Evolutionary conservation across 768 basidiomycete species (phyloP).

Genomic region (Lentinula aciculospora): DNA sequence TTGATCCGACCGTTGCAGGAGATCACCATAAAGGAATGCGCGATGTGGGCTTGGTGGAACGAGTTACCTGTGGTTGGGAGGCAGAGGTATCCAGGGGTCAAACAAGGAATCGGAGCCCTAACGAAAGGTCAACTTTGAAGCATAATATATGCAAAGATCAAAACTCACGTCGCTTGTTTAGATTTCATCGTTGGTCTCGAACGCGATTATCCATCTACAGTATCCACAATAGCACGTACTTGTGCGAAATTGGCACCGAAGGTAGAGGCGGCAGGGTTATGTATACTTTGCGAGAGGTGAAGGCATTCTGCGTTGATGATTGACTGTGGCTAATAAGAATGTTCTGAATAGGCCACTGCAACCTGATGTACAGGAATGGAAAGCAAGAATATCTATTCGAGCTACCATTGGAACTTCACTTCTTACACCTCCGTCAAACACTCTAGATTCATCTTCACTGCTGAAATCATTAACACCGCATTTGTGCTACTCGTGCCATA

Average conservation of each 20-base stretch:
- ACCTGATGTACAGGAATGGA: slow-evolving; percentile 64
- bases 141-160: background rate
- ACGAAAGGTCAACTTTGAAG: slow-evolving; percentile 55
- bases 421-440: slow-evolving; percentile 9
- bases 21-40: slow-evolving; percentile 73
- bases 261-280: slow-evolving; percentile 35
- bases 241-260: slow-evolving; percentile 76
- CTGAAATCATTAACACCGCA: slow-evolving; percentile 23
- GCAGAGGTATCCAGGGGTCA: slow-evolving; percentile 37
- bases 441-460: slow-evolving; percentile 19
- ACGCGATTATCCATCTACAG: slow-evolving; percentile 80
- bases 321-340: background rate
- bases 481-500: slow-evolving; percentile 51
- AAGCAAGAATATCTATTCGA: slow-evolving; percentile 65
- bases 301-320: slow-evolving; percentile 3
- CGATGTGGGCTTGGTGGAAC: slow-evolving; percentile 74
- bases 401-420: too few species aligned
- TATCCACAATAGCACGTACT: slow-evolving; percentile 77
- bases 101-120: slow-evolving; percentile 55
- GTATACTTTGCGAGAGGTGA: slow-evolving; percentile 65
- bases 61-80: slow-evolving; percentile 46
- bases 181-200: slow-evolving; percentile 81
- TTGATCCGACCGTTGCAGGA: slow-evolving; percentile 68
- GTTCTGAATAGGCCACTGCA: background rate
- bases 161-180: slow-evolving; percentile 18